These are phyloP conservation scores for Dimargaris cristalligena DNA, from an alignment of 192 early-diverging fungal genomes.

Conservation along the genomic window DNA sequence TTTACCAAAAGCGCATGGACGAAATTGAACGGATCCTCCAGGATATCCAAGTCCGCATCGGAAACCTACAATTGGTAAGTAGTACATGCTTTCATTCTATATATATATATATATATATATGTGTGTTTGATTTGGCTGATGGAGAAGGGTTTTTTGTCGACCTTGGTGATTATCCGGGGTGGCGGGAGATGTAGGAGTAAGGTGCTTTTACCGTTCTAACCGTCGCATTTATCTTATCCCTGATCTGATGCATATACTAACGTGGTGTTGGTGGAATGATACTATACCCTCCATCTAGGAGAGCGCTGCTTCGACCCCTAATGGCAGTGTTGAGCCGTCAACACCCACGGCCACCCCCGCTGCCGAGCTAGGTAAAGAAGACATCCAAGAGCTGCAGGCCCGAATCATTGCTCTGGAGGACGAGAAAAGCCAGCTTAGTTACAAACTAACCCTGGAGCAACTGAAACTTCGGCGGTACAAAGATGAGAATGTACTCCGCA, in stretches of 20 bases:
- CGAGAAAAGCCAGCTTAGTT: slow-evolving; percentile 30
- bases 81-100: neutral
- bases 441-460: slow-evolving; percentile 39
- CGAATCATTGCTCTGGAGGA: slow-evolving; percentile 26
- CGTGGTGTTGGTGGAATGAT: slow-evolving; percentile 17
- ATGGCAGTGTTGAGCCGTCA: neutral
- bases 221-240: too few species aligned
- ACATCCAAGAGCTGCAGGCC: slow-evolving; percentile 11
- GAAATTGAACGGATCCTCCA: slow-evolving; percentile 19
- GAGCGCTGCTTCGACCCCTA: neutral
- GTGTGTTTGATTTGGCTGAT: too few species aligned
- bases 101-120: too few species aligned
- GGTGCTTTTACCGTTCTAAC: too few species aligned
- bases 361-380: neutral
- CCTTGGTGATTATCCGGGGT: too few species aligned
- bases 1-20: slow-evolving; percentile 29
- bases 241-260: too few species aligned
- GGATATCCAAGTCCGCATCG: slow-evolving; percentile 1
- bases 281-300: too few species aligned
- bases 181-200: too few species aligned
- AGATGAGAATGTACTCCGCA: slow-evolving; percentile 48
- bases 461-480: slow-evolving; percentile 38
- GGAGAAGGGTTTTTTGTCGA: too few species aligned
- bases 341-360: neutral
- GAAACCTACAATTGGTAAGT: neutral